A percentile compares a stretch with the other conserved stretches of the same genome.
Conservation (phyloP, 1,139 yeast genomes). For the Kurtzmaniella quercitrusa region DNA sequence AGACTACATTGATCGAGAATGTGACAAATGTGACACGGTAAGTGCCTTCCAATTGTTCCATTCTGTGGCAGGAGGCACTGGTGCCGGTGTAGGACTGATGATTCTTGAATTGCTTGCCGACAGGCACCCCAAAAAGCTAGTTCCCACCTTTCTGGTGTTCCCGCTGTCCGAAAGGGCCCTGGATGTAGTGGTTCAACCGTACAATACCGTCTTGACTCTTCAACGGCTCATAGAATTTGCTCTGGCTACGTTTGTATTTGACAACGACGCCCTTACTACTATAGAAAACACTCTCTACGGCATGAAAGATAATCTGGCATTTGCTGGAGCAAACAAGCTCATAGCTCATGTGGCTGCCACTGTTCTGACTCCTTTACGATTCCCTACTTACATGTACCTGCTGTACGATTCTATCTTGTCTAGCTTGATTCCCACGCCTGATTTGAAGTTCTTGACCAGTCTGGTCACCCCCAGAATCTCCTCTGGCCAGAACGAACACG, state of each 20-base stretch:
- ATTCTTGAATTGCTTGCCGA: constrained; percentile 76
- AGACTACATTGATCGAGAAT: constrained; percentile 84
- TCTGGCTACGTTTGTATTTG: constrained; percentile 84
- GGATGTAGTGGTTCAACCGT: constrained; percentile 97
- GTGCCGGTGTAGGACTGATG: constrained; percentile 89
- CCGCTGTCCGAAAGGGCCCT: constrained; percentile 74
- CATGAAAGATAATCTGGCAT: constrained; percentile 42
- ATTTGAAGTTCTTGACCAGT: constrained; percentile 80
- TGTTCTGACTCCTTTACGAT: constrained; percentile 80
- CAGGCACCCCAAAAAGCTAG: constrained; percentile 71
- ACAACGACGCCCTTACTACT: constrained; percentile 76
- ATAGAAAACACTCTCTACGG: constrained; percentile 53
- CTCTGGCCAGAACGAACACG: constrained; percentile 71
- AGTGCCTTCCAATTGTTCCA: constrained; percentile 90
- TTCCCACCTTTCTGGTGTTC: constrained; percentile 83
- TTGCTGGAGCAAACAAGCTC: constrained; percentile 76
- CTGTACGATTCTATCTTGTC: constrained; percentile 81
- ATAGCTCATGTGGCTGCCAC: constrained; percentile 84
- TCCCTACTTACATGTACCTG: constrained; percentile 89
- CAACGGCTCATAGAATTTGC: constrained; percentile 78
- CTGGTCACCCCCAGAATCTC: constrained; percentile 80
- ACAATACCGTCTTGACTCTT: constrained; percentile 79
- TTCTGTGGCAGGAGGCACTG: constrained; percentile 99
- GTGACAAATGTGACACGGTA: constrained; percentile 85
- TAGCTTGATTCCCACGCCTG: constrained; percentile 83